phyloP scores from a whole-genome alignment of 2,329 filamentous ascomycete genomes.

The Magnaporthiopsis incrustans region DNA sequence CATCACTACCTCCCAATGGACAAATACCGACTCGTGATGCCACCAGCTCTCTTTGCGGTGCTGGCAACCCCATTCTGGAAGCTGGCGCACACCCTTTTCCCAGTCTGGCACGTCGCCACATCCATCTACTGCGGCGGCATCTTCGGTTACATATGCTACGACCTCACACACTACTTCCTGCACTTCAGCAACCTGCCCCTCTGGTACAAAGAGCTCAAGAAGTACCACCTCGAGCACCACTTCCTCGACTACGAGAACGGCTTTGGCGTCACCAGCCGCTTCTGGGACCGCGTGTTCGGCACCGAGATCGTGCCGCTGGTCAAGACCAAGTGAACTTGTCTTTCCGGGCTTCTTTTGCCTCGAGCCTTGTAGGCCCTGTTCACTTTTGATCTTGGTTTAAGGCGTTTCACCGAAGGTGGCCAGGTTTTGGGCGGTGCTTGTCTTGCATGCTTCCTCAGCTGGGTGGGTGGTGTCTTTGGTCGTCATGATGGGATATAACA shows the following conservation, averaged over 20 bases:
- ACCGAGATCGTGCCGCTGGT: slow-evolving; percentile 56
- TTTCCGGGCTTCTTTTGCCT: neutral
- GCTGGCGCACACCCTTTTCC: slow-evolving; percentile 75
- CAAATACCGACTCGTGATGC: slow-evolving; percentile 94
- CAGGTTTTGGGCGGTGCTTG: too few relatives aligned
- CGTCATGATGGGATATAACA: neutral
- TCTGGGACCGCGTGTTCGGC: slow-evolving; percentile 91
- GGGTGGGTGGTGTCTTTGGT: neutral
- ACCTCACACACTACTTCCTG: slow-evolving; percentile 96
- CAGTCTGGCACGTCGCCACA: slow-evolving; percentile 72
- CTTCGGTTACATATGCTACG: slow-evolving; percentile 94
- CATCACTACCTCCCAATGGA: slow-evolving; percentile 99
- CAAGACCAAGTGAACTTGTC: slow-evolving; percentile 24
- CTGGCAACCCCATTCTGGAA: slow-evolving; percentile 90
- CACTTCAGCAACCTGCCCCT: slow-evolving; percentile 87
- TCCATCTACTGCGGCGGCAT: slow-evolving; percentile 82
- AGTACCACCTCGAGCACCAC: slow-evolving; percentile 94
- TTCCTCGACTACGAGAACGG: slow-evolving; percentile 97
- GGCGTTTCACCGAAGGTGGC: neutral
- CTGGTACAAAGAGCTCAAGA: slow-evolving; percentile 90
- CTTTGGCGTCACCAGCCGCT: slow-evolving; percentile 90
- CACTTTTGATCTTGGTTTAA: neutral
- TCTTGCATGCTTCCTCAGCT: neutral
- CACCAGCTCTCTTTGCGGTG: slow-evolving; percentile 74
- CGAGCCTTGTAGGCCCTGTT: neutral